phyloP scores from a whole-genome alignment of 2,329 filamentous ascomycete species.

The Mycosphaerella arachidis region DNA sequence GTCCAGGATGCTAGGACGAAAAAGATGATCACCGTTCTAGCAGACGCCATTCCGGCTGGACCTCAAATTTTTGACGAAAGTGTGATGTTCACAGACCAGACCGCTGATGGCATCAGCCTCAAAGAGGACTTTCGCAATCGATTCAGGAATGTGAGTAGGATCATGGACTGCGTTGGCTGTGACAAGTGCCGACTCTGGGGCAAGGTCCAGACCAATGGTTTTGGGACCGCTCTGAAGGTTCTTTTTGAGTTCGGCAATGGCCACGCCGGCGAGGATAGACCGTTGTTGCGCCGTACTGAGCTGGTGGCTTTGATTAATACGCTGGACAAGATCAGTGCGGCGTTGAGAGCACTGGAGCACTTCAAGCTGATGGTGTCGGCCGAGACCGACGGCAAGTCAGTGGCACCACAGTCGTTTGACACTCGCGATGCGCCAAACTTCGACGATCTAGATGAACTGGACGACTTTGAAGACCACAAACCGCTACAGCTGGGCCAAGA shows the following conservation, averaged over 20 bases:
- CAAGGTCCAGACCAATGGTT: conserved; percentile 91
- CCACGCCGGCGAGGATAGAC: conserved; percentile 54
- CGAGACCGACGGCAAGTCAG: conserved; percentile 20
- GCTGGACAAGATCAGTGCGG: conserved; percentile 78
- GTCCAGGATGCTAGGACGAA: conserved; percentile 75
- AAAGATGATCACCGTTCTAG: conserved; percentile 72
- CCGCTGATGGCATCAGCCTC: conserved; percentile 57
- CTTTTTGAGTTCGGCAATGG: conserved; percentile 85
- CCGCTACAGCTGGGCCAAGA: conserved; percentile 26
- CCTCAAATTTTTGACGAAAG: conserved; percentile 87
- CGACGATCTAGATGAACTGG: conserved; percentile 26
- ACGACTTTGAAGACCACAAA: conserved; percentile 23
- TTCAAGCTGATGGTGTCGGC: conserved; percentile 57
- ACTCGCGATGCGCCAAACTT: conserved; percentile 14
- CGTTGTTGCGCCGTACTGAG: conserved; percentile 78
- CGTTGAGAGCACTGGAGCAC: conserved; percentile 66
- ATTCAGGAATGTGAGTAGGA: conserved; percentile 90
- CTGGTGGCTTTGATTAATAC: conserved; percentile 94
- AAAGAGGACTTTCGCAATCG: conserved; percentile 98
- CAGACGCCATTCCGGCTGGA: conserved; percentile 61
- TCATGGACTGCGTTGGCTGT: conserved; percentile 98
- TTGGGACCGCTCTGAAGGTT: conserved; percentile 90
- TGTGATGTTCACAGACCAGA: conserved; percentile 74
- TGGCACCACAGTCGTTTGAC: conserved; percentile 10
- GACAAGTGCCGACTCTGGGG: conserved; percentile 99